These are phyloP conservation scores for Colletotrichum echinochloae DNA, from an alignment of 2,329 filamentous ascomycete species.

Conservation along the genomic window DNA sequence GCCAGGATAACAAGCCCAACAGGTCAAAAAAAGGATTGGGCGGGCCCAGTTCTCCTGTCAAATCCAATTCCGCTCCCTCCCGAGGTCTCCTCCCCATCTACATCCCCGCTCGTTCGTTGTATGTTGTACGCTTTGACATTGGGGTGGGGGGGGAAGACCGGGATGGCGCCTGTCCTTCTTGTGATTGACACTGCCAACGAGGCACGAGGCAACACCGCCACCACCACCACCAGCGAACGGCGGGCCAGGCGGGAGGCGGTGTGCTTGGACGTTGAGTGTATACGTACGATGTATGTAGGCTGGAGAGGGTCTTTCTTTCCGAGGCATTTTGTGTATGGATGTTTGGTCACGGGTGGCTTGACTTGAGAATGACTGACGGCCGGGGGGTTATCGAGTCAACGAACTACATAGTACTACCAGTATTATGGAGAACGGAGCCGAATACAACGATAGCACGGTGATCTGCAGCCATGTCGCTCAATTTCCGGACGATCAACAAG, in stretches of 20 bases:
- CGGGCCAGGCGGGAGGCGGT: too few relatives aligned
- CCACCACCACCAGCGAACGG: neutral
- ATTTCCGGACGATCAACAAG: neutral
- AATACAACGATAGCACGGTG: too few relatives aligned
- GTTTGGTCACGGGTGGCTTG: neutral
- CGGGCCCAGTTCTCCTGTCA: too few relatives aligned
- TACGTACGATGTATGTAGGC: too few relatives aligned
- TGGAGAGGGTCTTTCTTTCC: neutral
- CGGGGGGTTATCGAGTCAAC: too few relatives aligned
- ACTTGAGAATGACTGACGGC: neutral
- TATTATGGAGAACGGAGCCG: too few relatives aligned
- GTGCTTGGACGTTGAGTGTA: neutral
- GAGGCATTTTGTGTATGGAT: neutral
- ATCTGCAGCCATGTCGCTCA: neutral
- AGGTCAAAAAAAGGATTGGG: too few relatives aligned
- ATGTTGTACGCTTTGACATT: slow-evolving; percentile 3
- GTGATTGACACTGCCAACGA: neutral
- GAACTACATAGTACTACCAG: too few relatives aligned
- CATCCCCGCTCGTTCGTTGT: neutral
- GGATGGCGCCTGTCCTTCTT: neutral
- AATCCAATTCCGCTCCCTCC: too few relatives aligned
- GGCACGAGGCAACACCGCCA: too few relatives aligned
- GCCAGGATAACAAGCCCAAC: too few relatives aligned
- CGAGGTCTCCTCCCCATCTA: too few relatives aligned
- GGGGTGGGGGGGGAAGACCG: neutral